Conservation (phyloP, 2,329 filamentous ascomycete genomes). For the Fusarium begoniae region DNA sequence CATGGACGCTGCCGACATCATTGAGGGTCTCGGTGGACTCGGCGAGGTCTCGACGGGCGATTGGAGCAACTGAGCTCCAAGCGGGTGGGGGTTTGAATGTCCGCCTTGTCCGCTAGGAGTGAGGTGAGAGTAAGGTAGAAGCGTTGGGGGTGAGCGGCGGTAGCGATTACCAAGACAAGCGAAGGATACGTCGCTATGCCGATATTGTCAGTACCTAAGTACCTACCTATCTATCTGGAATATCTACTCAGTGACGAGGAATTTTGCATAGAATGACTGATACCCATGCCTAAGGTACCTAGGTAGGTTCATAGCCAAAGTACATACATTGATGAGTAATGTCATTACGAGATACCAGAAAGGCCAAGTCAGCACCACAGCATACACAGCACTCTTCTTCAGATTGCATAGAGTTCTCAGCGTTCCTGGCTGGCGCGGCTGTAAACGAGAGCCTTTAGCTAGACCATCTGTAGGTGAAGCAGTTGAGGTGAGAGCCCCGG, state of each 20-base stretch:
- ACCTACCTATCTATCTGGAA: not conserved
- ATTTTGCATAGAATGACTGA: conserved; percentile 7
- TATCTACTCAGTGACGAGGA: not conserved
- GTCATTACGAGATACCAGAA: not conserved
- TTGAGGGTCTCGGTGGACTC: conserved; percentile 37
- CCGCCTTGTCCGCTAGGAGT: conserved; percentile 19
- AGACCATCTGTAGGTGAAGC: conserved; percentile 7
- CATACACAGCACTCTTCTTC: not conserved
- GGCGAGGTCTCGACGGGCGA: conserved; percentile 27
- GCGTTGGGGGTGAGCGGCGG: conserved; percentile 17
- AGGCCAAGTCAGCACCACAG: not conserved
- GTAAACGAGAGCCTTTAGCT: conserved; percentile 18
- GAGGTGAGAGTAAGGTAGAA: not conserved
- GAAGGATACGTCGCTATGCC: conserved; percentile 18
- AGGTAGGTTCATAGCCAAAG: not conserved
- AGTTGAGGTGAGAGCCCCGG: conserved; percentile 29
- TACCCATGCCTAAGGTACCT: not conserved
- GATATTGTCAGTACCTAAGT: not conserved
- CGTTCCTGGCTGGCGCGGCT: conserved; percentile 34
- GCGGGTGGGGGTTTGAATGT: conserved; percentile 21
- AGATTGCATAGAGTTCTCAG: not conserved
- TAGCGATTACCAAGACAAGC: conserved; percentile 30
- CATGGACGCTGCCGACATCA: conserved; percentile 33
- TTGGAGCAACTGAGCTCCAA: conserved; percentile 22
- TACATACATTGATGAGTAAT: not conserved